Percentiles rank a stretch among this genome's conserved stretches.
Conservation (phyloP, 1,284 basidiomycete species). For the Cerrena zonata region DNA sequence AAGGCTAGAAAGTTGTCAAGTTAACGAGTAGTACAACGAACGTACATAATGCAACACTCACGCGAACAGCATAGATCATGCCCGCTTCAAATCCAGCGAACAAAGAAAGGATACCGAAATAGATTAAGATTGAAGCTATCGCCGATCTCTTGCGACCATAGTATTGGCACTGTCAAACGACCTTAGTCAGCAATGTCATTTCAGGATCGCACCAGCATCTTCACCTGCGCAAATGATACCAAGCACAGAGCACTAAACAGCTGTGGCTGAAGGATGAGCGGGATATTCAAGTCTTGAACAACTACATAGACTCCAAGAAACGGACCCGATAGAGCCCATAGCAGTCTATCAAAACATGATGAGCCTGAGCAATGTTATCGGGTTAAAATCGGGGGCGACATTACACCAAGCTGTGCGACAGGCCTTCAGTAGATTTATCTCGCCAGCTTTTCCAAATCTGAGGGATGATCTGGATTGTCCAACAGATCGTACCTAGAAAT, state of each 20-base stretch:
- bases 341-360: constrained; percentile 33
- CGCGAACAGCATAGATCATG: constrained; percentile 53
- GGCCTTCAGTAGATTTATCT: constrained; percentile 66
- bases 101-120: constrained; percentile 34
- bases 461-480: constrained; percentile 68
- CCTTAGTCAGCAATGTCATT: too few relatives aligned
- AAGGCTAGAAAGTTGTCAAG: constrained; percentile 32
- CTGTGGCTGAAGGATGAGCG: constrained; percentile 73
- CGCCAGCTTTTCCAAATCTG: constrained; percentile 74
- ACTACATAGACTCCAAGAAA: constrained; percentile 71
- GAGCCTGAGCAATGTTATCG: not conserved
- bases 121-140: constrained; percentile 24
- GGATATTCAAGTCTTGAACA: constrained; percentile 65
- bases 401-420: constrained; percentile 68
- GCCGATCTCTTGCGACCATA: constrained; percentile 44
- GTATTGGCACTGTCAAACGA: constrained; percentile 48
- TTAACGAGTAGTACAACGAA: not conserved
- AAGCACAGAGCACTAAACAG: constrained; percentile 59
- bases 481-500: constrained; percentile 56
- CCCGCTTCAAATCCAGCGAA: constrained; percentile 57
- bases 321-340: constrained; percentile 61
- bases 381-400: constrained; percentile 1
- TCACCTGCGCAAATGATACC: constrained; percentile 61
- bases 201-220: constrained; percentile 10
- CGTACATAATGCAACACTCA: constrained; percentile 25